A percentile compares a stretch with the other conserved stretches of the same genome.
Conservation (phyloP, 1,284 basidiomycete species). For the Caloboletus inedulis region DNA sequence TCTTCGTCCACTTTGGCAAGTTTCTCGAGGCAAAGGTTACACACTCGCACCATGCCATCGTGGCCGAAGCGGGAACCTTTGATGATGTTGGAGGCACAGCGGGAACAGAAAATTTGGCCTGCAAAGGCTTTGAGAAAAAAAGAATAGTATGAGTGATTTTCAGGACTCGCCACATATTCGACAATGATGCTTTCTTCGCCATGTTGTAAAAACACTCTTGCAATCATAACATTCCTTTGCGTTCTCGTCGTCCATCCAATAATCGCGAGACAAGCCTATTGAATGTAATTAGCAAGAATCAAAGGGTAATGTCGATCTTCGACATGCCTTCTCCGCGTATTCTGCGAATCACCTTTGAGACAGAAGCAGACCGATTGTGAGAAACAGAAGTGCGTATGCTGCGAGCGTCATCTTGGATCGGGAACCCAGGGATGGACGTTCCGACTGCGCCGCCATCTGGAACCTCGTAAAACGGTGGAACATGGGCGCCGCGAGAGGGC, state of each 20-base stretch:
- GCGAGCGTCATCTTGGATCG: constrained; percentile 77
- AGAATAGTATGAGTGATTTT: background rate
- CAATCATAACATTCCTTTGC: constrained; percentile 96
- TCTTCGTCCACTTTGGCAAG: constrained; percentile 77
- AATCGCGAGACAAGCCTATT: constrained; percentile 77
- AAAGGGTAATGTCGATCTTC: background rate
- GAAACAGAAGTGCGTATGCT: constrained; percentile 73
- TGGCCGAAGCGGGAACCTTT: constrained; percentile 93
- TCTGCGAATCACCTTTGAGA: constrained; percentile 84
- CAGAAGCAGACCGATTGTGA: constrained; percentile 72
- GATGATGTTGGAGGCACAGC: constrained; percentile 96
- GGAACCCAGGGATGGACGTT: constrained; percentile 78
- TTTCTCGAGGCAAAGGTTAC: constrained; percentile 92
- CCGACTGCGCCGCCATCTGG: constrained; percentile 60
- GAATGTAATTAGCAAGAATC: constrained; percentile 12
- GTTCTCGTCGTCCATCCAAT: constrained; percentile 98
- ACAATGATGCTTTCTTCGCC: constrained; percentile 94
- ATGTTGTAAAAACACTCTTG: constrained; percentile 86
- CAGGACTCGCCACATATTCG: constrained; percentile 77
- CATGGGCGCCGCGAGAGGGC: constrained; percentile 49
- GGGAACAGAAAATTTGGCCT: constrained; percentile 91
- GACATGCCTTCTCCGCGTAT: constrained; percentile 78
- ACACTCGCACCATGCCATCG: constrained; percentile 89
- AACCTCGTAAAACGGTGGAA: constrained; percentile 51
- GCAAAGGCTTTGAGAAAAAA: constrained; percentile 7